Base-by-base conservation (phyloP, 768 basidiomycete genomes). In the Termitomyces sp. region DNA sequence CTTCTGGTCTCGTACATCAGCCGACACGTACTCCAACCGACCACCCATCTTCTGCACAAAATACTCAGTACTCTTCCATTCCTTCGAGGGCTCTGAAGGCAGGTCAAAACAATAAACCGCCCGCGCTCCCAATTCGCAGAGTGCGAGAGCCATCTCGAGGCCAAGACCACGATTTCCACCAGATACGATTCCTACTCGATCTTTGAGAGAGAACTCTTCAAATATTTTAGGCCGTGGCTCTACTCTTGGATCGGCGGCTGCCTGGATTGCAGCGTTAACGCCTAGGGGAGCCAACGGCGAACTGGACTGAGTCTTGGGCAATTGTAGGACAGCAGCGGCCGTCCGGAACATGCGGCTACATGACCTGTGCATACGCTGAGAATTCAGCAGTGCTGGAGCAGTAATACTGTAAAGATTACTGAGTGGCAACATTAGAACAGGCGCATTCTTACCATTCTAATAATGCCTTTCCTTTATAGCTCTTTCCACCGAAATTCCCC, bases 71-170 rank as follows among this genome's bases (percentile, higher is more conserved):
- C 73, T 74, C 34, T 65, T 62, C 77, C 83, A 89, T 61, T 84
- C 86, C 2, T 73, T 75, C 5, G 81, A 81, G 0, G 88, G 81
- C 42, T 70, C 67, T 49, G 66, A 61, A 2, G 84, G 77, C 14
- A 87, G 70, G 67, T 88, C 88, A 7, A 88, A 70, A 64, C 86
- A 88, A 67, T 89, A 88, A 23, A 88, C 76, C 0, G 75, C 82
- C 12, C 79, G 76, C 4, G 85, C 86, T 25, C 89, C 89, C 17
- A 82, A 84, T 71, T 91, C 89, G 46, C 80, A 79, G 41, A 91
- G 69, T 3, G 84, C 81, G 54, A 90, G 71, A 34, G 87, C 87
- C 84, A 88, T 86, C 72, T 92, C 90, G 9, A 92, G 79, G 3
- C 90, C 90, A 17, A 91, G 78, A 0, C 89, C 85, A 45, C 84